A percentile compares a stretch with the other conserved stretches of the same genome.
These are phyloP conservation scores for Chrysopogon serrulatus DNA, from an alignment of 176 grass and related monocot genomes.

Conservation along the genomic window DNA sequence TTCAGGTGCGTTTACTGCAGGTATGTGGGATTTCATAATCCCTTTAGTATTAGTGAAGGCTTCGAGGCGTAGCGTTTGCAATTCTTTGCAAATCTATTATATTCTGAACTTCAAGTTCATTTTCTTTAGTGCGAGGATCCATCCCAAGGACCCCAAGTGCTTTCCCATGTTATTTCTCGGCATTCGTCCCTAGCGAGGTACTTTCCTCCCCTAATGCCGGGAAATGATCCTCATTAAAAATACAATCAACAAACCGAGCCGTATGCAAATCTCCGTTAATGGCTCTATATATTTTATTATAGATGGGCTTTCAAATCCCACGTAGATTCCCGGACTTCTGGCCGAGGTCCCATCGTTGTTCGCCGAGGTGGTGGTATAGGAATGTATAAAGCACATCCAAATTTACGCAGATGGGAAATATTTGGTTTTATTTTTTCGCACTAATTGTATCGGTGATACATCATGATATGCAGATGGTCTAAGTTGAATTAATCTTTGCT, in stretches of 20 bases:
- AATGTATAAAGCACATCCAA: too few species aligned
- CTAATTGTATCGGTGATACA: not conserved
- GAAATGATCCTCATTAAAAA: not conserved
- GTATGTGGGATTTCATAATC: not conserved
- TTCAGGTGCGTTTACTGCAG: not conserved
- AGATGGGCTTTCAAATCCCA: not conserved
- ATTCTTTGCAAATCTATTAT: not conserved
- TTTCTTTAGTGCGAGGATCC: not conserved
- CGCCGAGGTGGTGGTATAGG: too few species aligned
- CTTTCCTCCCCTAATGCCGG: not conserved
- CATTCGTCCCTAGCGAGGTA: not conserved
- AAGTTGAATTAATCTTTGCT: not conserved
- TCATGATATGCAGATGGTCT: not conserved
- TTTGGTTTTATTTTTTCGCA: not conserved
- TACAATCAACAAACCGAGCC: not conserved
- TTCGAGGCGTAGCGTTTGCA: not conserved
- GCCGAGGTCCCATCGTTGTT: too few species aligned
- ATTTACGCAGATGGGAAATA: too few species aligned
- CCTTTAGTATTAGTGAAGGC: not conserved
- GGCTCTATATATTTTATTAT: not conserved
- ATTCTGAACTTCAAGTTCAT: not conserved
- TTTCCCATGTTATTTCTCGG: not conserved
- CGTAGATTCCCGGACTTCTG: too few species aligned
- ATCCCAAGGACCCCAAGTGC: not conserved
- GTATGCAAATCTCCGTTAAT: not conserved